Evolutionary conservation across 1,139 yeast genomes (phyloP), one percentile per base, ranked within the genome.

Genomic region (Hansenula anomala): DNA sequence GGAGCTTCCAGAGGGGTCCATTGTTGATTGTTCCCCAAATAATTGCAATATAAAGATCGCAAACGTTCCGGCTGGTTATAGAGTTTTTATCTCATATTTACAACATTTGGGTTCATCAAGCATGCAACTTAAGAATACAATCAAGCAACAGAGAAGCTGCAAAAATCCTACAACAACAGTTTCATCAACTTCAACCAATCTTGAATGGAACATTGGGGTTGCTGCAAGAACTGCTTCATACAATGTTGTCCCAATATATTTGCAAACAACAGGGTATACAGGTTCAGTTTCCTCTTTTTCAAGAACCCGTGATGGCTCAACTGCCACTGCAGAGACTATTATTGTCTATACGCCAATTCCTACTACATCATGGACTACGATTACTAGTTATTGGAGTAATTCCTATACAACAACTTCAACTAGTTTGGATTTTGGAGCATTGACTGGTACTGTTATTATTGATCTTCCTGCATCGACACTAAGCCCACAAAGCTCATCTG

Each of bases 1-100:
- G 4, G 32, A 36, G n/a, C 52, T 52, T 12, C 39, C 47, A 28
- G n/a, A n/a, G n/a, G n/a, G n/a, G n/a, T n/a, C n/a, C n/a, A n/a
- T n/a, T n/a, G n/a, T n/a, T n/a, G n/a, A n/a, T n/a, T 8, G 11
- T 10, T 47, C 46, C 14, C 44, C 44, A 9, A 56, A 55, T 28
- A 46, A 56, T 3, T 58, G 63, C 12, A 10, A 12, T 4, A 57
- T 59, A 10, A 18, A 33, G 12, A 35, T 39, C 15, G n/a, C n/a
- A n/a, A n/a, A n/a, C n/a, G n/a, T n/a, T n/a, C 42, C 37, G 9
- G 42, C 43, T 12, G 34, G 41, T 1, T 44, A 43, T 32, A 39
- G 44, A 24, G 27, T 44, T 12, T 30, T 40, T n/a, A 50, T 54
- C 4, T 40, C 42, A 8, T 47, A 50, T 4, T 36, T 44, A 1